These are phyloP conservation scores for Obba rivulosa DNA, from an alignment of 768 basidiomycete species.

Conservation along the genomic window DNA sequence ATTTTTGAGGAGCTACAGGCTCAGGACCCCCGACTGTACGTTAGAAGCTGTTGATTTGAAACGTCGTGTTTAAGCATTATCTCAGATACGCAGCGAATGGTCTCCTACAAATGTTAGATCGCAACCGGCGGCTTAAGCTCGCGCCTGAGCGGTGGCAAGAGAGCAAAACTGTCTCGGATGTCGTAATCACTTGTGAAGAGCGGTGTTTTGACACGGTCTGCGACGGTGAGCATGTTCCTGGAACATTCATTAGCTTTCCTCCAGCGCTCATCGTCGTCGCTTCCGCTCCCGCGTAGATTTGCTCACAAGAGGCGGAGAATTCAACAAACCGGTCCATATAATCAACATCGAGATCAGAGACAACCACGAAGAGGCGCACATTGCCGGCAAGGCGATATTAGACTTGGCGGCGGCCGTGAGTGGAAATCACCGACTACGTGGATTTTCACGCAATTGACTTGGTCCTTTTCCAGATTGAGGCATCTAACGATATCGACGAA, in stretches of 20 bases:
- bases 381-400: conserved; percentile 92
- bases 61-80: neutral
- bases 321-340: conserved; percentile 89
- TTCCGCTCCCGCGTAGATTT: conserved; percentile 52
- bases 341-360: conserved; percentile 99
- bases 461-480: conserved; percentile 65
- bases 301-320: conserved; percentile 81
- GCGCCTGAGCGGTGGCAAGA: conserved; percentile 99
- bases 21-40: conserved; percentile 84
- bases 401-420: conserved; percentile 87
- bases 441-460: neutral
- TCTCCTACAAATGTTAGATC: conserved; percentile 91
- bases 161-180: conserved; percentile 79
- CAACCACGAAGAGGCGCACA: conserved; percentile 96
- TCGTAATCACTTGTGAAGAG: conserved; percentile 99
- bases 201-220: conserved; percentile 98
- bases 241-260: conserved; percentile 6
- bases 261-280: conserved; percentile 9
- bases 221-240: conserved; percentile 68
- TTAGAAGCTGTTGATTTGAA: neutral
- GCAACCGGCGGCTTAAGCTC: conserved; percentile 85
- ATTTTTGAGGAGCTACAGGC: conserved; percentile 86
- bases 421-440: conserved; percentile 15
- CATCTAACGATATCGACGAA: conserved; percentile 80
- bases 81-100: conserved; percentile 90